These are phyloP conservation scores for Podospora bellae-mahoneyi DNA, from an alignment of 495 filamentous ascomycete species.

Conservation along the genomic window DNA sequence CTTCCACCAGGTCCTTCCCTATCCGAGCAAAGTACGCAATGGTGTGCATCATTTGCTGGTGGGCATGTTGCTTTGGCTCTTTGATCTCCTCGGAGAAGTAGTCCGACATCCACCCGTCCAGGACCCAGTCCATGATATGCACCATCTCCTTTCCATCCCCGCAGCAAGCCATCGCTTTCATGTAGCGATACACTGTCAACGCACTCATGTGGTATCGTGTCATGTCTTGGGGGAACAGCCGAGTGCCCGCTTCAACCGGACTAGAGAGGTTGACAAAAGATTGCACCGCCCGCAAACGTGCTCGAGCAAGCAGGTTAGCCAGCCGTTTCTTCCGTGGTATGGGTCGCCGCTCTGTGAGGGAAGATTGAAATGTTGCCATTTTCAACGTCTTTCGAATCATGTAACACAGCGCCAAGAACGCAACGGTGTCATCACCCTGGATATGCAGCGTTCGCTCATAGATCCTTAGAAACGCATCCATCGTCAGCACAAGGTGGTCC, in stretches of 20 bases:
- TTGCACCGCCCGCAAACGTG: background rate
- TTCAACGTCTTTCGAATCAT: constrained; percentile 25
- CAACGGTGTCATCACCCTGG: constrained; percentile 19
- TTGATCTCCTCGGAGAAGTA: constrained; percentile 36
- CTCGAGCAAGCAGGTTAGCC: background rate
- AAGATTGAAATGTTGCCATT: constrained; percentile 10
- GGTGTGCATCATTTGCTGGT: constrained; percentile 30
- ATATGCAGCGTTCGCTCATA: constrained; percentile 14
- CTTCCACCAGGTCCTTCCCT: constrained; percentile 25
- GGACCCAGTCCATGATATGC: constrained; percentile 38
- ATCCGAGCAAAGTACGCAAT: constrained; percentile 36
- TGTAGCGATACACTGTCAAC: constrained; percentile 36
- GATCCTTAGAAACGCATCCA: constrained; percentile 21
- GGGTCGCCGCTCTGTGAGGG: background rate
- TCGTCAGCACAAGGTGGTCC: constrained; percentile 18
- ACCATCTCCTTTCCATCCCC: constrained; percentile 37
- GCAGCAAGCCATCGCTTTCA: constrained; percentile 37
- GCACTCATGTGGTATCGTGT: constrained; percentile 29
- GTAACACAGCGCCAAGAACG: constrained; percentile 24
- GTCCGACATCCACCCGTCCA: constrained; percentile 32
- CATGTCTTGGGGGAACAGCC: background rate
- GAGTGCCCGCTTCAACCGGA: background rate
- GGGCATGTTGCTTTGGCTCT: constrained; percentile 25
- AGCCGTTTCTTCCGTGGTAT: constrained; percentile 15
- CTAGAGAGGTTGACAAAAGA: background rate